Percentiles rank a stretch among this genome's conserved stretches.
These are phyloP conservation scores for Rhodomyrtus psidioides DNA, from an alignment of 441 rosid genomes.

Conservation along the genomic window DNA sequence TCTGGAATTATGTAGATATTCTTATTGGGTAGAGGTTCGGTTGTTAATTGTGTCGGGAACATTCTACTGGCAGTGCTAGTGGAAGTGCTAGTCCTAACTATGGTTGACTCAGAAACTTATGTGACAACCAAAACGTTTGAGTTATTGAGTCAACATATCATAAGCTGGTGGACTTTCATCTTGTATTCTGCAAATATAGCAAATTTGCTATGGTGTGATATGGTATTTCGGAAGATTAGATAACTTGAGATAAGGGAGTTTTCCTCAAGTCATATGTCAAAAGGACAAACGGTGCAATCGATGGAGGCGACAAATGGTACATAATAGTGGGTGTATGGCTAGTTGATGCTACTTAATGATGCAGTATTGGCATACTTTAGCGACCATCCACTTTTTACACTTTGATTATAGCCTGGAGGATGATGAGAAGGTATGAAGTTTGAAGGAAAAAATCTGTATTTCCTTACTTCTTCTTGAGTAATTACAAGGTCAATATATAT, in stretches of 20 bases:
- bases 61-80: not conserved
- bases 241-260: not conserved
- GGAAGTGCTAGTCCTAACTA: not conserved
- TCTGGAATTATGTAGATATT: not conserved
- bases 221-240: not conserved
- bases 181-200: not conserved
- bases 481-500: too few relatives aligned
- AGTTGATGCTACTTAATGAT: not conserved
- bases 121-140: not conserved
- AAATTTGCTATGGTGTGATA: not conserved
- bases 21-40: not conserved
- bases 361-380: not conserved
- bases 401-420: not conserved
- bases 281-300: not conserved
- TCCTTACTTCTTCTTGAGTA: too few relatives aligned
- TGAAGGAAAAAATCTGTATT: too few relatives aligned
- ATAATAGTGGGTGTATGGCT: not conserved
- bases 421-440: not conserved
- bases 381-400: not conserved
- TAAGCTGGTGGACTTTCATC: not conserved
- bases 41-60: not conserved
- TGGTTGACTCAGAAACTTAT: not conserved
- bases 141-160: not conserved
- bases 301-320: not conserved
- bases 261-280: not conserved